Base-by-base conservation (phyloP, 192 early-diverging fungal genomes). In the Coemansia sp. region DNA sequence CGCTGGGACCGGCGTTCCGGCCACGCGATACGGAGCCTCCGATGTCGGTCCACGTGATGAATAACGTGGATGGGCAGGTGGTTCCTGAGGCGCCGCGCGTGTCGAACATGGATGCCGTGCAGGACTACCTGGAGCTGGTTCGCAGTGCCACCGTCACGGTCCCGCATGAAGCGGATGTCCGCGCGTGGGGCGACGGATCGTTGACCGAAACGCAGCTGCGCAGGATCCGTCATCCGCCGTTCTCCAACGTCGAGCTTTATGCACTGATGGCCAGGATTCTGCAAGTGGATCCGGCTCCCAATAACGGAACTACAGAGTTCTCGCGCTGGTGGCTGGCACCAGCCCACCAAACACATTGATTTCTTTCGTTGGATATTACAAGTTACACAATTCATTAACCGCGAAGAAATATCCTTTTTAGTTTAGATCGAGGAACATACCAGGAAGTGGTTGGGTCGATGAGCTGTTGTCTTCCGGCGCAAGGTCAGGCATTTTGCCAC, bases 171-270 rank as follows among this genome's bases (percentile, higher is more conserved):
- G 65, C 81, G 25, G 57, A 81, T n/a, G 72, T 72, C 23, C 17
- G 23, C 11, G 19, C 67, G 38, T 79, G 75, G 75, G 75, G 70
- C 30, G 75, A 79, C 7, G 17, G 9, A 11, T 31, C 48, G 11
- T 33, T 72, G n/a, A 41, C 34, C 37, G 55, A 69, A 15, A 27
- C 38, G 0, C 22, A 6, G 17, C 45, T 78, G 57, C 61, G 65
- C 23, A 64, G 67, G 29, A 65, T 69, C 28, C 59, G 83, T 3
- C 68, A 74, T 40, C 84, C 82, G 40, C 64, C 81, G 2, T 90
- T 93, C 58, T 55, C 64, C 34, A 94, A 94, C 67, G 80, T 85
- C 6, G 90, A 93, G 64, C 55, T 94, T 30, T 94, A 92, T 62
- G 75, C 71, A 6, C 67, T 94, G 30, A 61, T 94, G 44, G 45